A percentile compares a stretch with the other conserved stretches of the same genome.
phyloP scores from a whole-genome alignment of 129 eudicot genomes.

The Saussurea involucrata region DNA sequence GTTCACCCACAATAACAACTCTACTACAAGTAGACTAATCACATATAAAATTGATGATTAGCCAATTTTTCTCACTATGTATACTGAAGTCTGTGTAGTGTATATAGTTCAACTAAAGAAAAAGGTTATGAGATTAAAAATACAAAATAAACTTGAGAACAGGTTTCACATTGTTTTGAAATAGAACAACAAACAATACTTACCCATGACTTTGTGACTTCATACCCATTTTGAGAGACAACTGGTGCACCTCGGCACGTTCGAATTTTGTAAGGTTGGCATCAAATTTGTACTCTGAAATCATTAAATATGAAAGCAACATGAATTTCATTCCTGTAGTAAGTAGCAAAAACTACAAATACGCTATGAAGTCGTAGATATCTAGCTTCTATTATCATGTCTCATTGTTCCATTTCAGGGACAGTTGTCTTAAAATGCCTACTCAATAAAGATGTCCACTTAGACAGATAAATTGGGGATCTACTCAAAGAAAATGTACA shows the following conservation, averaged over 20 bases:
- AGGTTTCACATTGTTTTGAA: conserved; percentile 1
- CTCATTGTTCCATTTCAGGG: neutral
- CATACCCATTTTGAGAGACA: conserved; percentile 67
- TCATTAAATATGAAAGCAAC: conserved; percentile 5
- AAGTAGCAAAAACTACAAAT: conserved; percentile 1
- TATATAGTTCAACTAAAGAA: neutral
- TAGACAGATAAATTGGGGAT: neutral
- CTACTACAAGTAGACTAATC: neutral
- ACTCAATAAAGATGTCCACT: neutral
- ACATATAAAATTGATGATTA: neutral
- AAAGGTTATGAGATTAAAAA: neutral
- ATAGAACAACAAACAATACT: conserved; percentile 27
- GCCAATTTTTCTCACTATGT: neutral
- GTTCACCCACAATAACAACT: neutral
- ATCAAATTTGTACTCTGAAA: conserved; percentile 65
- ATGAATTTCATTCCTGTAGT: neutral
- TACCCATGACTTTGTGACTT: conserved; percentile 79
- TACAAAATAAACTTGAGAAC: neutral
- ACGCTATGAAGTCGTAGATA: neutral
- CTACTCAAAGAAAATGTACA: neutral
- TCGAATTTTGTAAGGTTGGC: conserved; percentile 50
- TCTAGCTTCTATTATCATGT: neutral
- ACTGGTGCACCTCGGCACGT: conserved; percentile 72
- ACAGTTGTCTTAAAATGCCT: neutral
- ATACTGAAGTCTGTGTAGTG: neutral